Conservation (phyloP, 208 protist species). For the Leishmania tropica region DNA sequence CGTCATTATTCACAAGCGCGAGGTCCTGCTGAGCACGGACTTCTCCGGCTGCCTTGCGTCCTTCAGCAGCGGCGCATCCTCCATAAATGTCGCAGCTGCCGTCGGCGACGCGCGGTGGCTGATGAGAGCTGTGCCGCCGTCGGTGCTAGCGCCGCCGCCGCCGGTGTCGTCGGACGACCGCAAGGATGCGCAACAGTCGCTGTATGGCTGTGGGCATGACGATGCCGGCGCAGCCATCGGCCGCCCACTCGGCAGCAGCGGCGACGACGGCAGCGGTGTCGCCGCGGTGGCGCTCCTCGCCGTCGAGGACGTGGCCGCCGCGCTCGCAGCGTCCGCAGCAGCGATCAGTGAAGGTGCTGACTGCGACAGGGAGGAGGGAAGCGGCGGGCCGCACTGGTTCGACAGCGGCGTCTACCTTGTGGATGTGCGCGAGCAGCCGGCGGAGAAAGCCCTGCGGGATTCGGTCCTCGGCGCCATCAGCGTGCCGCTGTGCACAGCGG, state of each 20-base stretch:
- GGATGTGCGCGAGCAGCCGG: conserved; percentile 35
- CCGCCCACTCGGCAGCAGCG: neutral
- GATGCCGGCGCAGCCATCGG: neutral
- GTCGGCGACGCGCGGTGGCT: conserved; percentile 45
- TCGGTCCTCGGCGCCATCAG: conserved; percentile 52
- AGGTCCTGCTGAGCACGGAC: conserved; percentile 43
- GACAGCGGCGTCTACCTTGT: conserved; percentile 59
- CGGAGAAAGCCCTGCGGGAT: conserved; percentile 13
- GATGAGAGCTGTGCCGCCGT: conserved; percentile 45
- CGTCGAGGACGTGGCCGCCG: conserved; percentile 18
- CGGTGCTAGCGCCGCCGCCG: conserved; percentile 18
- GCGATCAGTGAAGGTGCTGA: neutral
- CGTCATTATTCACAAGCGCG: conserved; percentile 52
- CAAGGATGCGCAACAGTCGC: neutral
- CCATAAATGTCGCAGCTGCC: conserved; percentile 35
- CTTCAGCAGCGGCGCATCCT: conserved; percentile 37
- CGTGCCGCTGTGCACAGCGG: conserved; percentile 29
- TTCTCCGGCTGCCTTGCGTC: conserved; percentile 50
- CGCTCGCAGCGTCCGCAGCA: conserved; percentile 3
- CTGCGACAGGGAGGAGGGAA: neutral
- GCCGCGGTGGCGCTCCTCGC: conserved; percentile 13
- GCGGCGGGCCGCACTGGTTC: conserved; percentile 23
- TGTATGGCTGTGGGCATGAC: neutral
- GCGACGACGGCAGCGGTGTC: neutral
- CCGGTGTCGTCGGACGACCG: neutral